A percentile compares a stretch with the other conserved stretches of the same genome.
phyloP scores from a whole-genome alignment of 2,329 filamentous ascomycete genomes.

The Colletotrichum musae region DNA sequence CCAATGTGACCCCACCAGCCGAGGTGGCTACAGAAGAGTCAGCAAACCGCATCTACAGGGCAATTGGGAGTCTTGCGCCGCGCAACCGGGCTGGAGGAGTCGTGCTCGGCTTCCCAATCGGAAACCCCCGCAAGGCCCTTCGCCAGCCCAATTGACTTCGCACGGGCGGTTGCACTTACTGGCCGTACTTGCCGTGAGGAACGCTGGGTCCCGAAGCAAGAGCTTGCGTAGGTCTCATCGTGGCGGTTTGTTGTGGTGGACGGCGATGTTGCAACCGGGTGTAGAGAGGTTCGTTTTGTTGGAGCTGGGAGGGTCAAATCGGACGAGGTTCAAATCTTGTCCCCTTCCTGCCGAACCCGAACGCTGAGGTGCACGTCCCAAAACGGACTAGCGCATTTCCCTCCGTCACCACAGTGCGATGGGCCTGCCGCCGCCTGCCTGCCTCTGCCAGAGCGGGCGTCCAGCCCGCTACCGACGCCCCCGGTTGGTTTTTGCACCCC shows the following conservation, averaged over 20 bases:
- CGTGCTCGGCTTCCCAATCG: neutral
- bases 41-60: constrained; percentile 38
- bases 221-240: constrained; percentile 59
- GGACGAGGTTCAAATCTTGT: constrained; percentile 47
- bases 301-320: constrained; percentile 32
- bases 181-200: constrained; percentile 59
- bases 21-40: constrained; percentile 70
- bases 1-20: constrained; percentile 83
- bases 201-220: constrained; percentile 55
- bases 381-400: constrained; percentile 50
- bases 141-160: constrained; percentile 27
- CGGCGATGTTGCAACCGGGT: constrained; percentile 34
- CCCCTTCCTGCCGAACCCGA: constrained; percentile 46
- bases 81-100: neutral
- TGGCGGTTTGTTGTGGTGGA: constrained; percentile 44
- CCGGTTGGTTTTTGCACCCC: constrained; percentile 23
- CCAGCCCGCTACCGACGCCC: constrained; percentile 31
- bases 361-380: constrained; percentile 43
- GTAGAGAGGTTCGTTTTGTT: constrained; percentile 3
- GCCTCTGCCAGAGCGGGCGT: no score
- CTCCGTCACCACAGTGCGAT: constrained; percentile 38
- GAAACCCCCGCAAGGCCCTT: constrained; percentile 51
- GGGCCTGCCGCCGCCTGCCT: no score
- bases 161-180: constrained; percentile 53
- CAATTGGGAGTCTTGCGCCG: constrained; percentile 8